Evolutionary conservation across 345 rosid genomes (phyloP), one percentile per base, ranked within the genome.

Genomic region (Jatropha curcas): DNA sequence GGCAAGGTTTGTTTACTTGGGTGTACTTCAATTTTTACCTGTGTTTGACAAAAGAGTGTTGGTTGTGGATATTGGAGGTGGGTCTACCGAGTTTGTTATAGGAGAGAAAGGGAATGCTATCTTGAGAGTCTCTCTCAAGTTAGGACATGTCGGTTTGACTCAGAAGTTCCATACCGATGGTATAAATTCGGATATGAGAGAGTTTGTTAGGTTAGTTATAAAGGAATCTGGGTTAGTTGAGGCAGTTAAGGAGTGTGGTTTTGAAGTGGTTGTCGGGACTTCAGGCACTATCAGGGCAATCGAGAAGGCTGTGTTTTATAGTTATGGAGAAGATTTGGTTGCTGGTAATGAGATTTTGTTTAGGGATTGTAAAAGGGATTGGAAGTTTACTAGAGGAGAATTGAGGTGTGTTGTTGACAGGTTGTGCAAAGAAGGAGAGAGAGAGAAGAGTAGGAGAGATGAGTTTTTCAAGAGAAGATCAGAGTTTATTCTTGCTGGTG

Each of bases 401-500:
- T 52, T 87, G 69, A 81, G 68, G 61, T 46, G 79, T 1, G 69
- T 91, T 72, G 88, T 86, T n/a, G 84, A 80, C 20, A 82, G 79
- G 53, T 65, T 91, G 56, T 86, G 88, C 68, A 41, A 73, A 17
- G 89, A 76, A 71, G 86, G 83, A 45, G 87, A 82, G 48, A 85
- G 62, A 3, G 88, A 85, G 66, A 72, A 51, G 70, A 69, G 66
- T 2, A 71, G 69, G 77, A 91, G 82, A 34, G 89, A 91, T n/a
- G 82, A 79, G 4, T 82, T 86, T 65, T 91, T 91, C 59, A 83
- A 81, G 77, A 83, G 86, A 58, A 85, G 92, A 43, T 83, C 92
- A 10, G 88, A 91, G 85, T 89, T 85, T 39, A 87, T 91, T 60
- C 84, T 86, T 52, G 88, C 92, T 27, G 93, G 97, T 30, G 90